Evolutionary conservation across 139 green algal species (phyloP), one percentile per base, ranked within the genome.

Genomic region (Picochlorum costavermella): DNA sequence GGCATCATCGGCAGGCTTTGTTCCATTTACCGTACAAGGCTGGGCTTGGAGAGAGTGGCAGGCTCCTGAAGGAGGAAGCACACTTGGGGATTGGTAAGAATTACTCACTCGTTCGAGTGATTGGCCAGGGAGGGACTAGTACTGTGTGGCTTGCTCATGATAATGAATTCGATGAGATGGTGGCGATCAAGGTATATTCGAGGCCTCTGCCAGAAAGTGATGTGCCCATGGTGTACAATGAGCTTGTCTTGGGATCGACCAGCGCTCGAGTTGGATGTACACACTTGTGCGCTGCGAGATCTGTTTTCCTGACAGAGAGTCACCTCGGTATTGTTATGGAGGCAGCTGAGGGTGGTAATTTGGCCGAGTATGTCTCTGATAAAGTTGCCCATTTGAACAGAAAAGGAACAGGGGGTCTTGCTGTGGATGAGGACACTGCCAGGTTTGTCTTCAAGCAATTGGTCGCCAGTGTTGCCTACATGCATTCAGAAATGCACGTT

Each of bases 271-370:
- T 53, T 28, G 17, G 46, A 0, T 53, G 9, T 6, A 20, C 46
- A 5, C 46, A 53, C n/a, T 53, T 53, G 46, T 28, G 16, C 17
- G 16, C 46, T 2, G 46, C 46, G 2, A 58, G 75, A 58, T 84
- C 89, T 68, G 70, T 84, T 14, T 64, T 94, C 17, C 75, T 94
- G 4, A 91, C 84, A 2, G 60, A 74, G 6, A 74, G 63, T 2
- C 82, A 92, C 77, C 65, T 94, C 14, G 83, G 73, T 1, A 57
- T 91, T 16, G 80, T 90, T 6, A 85, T 95, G 77, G 86, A 95
- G 73, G 92, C 84, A 58, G 81, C 82, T 14, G 46, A 68, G 6
- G 67, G 78, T 5, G 72, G 72, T 17, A 70, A 53, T 50, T 53
- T 77, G 17, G 76, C 69, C 2, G 31, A 46, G 12, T 57, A 66